A percentile compares a stretch with the other conserved stretches of the same genome.
These are phyloP conservation scores for Calonectria ilicicola DNA, from an alignment of 2,329 filamentous ascomycete genomes.

Conservation along the genomic window DNA sequence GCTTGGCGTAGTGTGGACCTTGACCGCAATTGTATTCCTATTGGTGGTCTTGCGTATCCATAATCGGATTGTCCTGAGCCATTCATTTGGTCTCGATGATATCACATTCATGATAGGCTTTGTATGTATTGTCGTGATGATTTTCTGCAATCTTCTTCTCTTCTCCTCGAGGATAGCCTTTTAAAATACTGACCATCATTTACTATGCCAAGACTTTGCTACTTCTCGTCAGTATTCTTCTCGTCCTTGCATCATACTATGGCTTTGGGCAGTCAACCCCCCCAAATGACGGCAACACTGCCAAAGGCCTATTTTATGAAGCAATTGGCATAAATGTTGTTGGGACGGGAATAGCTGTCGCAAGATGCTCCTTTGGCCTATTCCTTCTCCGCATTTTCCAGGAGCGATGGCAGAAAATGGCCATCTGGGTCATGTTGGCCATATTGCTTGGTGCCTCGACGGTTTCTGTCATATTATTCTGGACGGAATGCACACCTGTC, in stretches of 20 bases:
- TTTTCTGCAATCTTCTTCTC: not conserved
- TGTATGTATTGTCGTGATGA: not conserved
- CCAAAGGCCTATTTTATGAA: not conserved
- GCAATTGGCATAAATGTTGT: not conserved
- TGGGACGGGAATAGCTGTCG: not conserved
- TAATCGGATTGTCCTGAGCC: not conserved
- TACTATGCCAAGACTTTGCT: not conserved
- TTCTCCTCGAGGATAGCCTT: not conserved
- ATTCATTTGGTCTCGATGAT: not conserved
- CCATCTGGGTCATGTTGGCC: not conserved
- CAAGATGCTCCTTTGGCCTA: not conserved
- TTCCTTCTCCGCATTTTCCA: constrained; percentile 1
- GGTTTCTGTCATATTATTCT: not conserved
- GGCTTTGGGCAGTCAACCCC: not conserved
- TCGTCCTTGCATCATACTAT: not conserved
- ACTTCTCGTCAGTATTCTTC: not conserved
- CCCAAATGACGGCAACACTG: not conserved
- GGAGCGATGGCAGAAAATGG: not conserved
- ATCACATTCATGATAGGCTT: not conserved
- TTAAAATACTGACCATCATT: not conserved
- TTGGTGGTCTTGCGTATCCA: not conserved
- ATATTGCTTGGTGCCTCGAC: not conserved
- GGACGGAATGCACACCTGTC: not conserved
- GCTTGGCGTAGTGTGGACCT: not conserved
- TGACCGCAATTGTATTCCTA: not conserved